phyloP scores from a whole-genome alignment of 2,329 filamentous ascomycete species.

The Sporothrix humicola region DNA sequence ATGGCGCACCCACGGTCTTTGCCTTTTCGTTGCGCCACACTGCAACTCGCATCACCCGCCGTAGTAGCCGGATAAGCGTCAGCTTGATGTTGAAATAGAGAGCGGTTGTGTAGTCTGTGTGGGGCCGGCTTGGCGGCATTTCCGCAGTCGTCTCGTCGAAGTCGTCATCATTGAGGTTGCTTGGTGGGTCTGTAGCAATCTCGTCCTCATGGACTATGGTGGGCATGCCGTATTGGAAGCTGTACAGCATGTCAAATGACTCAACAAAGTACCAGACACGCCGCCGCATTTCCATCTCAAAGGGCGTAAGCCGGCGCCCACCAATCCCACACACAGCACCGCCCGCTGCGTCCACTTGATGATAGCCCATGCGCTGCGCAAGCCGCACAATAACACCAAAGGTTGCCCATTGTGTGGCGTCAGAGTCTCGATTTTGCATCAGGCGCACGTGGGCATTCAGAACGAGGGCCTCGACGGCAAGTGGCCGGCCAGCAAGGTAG shows the following conservation, averaged over 20 bases:
- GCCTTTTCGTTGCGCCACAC: constrained; percentile 36
- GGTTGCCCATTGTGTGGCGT: constrained; percentile 55
- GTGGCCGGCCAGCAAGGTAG: constrained; percentile 53
- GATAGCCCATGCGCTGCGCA: constrained; percentile 59
- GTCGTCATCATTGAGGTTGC: constrained; percentile 69
- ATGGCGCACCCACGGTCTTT: not conserved
- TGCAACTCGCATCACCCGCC: constrained; percentile 55
- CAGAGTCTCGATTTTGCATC: constrained; percentile 50
- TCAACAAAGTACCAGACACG: constrained; percentile 57
- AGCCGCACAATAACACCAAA: constrained; percentile 55
- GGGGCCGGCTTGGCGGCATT: constrained; percentile 62
- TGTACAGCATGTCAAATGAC: constrained; percentile 56
- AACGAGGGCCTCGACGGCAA: constrained; percentile 57
- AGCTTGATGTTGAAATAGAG: constrained; percentile 60
- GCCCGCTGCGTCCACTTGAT: constrained; percentile 46
- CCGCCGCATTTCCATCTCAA: constrained; percentile 59
- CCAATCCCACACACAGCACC: constrained; percentile 13
- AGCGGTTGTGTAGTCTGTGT: constrained; percentile 62
- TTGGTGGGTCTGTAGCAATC: constrained; percentile 64
- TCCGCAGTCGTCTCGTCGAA: constrained; percentile 61
- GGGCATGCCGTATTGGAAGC: constrained; percentile 54
- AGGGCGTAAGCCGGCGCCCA: constrained; percentile 47
- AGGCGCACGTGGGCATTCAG: constrained; percentile 53
- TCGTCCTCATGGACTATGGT: constrained; percentile 60
- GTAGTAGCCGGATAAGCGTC: constrained; percentile 45